Percentiles rank a stretch among this genome's conserved stretches.
phyloP scores from a whole-genome alignment of 2,329 filamentous ascomycete species.

The Cladosporium cucumerinum region DNA sequence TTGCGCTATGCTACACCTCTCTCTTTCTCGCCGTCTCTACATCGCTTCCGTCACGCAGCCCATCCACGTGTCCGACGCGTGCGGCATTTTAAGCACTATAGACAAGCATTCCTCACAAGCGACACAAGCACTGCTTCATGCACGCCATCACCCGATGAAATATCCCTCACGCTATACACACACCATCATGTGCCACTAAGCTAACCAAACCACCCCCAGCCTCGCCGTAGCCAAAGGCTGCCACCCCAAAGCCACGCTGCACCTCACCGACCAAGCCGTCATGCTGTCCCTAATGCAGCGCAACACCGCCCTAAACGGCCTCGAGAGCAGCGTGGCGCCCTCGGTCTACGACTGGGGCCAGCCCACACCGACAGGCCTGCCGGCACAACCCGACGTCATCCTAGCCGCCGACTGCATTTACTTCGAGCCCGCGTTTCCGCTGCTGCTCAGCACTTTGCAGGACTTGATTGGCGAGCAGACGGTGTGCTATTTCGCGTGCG shows the following conservation, averaged over 20 bases:
- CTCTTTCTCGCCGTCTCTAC: neutral
- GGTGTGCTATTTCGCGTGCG: constrained; percentile 88
- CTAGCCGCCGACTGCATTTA: constrained; percentile 97
- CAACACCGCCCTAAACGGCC: constrained; percentile 78
- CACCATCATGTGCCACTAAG: neutral
- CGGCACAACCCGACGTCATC: constrained; percentile 69
- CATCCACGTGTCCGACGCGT: neutral
- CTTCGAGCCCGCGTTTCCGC: constrained; percentile 90
- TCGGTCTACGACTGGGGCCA: constrained; percentile 75
- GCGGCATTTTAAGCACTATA: neutral
- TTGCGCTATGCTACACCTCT: neutral
- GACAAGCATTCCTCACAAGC: neutral
- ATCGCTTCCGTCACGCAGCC: neutral
- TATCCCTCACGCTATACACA: neutral
- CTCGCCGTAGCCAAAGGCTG: constrained; percentile 59
- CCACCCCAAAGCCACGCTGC: constrained; percentile 55
- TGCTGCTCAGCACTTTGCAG: constrained; percentile 74
- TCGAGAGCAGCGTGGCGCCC: constrained; percentile 62
- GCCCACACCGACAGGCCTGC: constrained; percentile 38
- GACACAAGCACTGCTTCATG: neutral
- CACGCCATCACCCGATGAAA: neutral
- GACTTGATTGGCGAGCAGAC: constrained; percentile 65
- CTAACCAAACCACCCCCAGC: constrained; percentile 28
- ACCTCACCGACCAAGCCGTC: constrained; percentile 80
- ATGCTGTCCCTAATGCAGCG: constrained; percentile 84